Evolutionary conservation across 2,329 filamentous ascomycete genomes (phyloP), one percentile per base, ranked within the genome.

Genomic region (Trichoderma atroviride): DNA sequence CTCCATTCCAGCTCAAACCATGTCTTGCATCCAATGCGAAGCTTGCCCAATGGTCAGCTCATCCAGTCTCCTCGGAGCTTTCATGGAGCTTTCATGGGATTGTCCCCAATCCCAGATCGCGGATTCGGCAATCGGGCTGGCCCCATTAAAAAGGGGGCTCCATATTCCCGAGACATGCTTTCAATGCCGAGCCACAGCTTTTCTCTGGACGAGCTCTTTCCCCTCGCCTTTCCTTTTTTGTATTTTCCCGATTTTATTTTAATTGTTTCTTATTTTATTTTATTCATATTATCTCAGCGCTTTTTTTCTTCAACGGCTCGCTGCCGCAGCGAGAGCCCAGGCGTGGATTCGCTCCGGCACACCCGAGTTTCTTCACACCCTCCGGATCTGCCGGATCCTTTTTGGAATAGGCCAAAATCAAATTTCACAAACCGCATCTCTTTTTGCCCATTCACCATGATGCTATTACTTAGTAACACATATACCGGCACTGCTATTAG

Each of bases 351-450:
- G 16, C 63, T 35, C 53, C 63, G 63, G 55, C 63, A 50, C 24
- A 50, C 52, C 40, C 63, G 63, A 31, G 33, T 47, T 35, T 3
- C 50, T 27, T 52, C 37, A 33, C 53, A 35, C 63, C 63, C 53
- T 66, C 53, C 63, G 63, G 63, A 66, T 58, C 55, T 52, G 63
- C 63, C 63, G 63, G 63, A 47, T 58, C 27, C 35, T 40, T 16
- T 43, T 58, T 40, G 37, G 63, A 37, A 50, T 29, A 58, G 33
- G 13, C 19, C 56, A 57, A 47, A 29, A 24, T 13, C 40, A 43
- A 43, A 43, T n/a, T 40, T 3, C 7, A 24, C 14, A 14, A 31
- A 22, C 62, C 29, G 19, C 52, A 29, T 13, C 14, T 47, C 47
- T 56, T 43, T 43, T 65, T 50, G 35, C n/a, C 53, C 53, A 47